Base-by-base conservation (phyloP, 306 rosid species). In the Vachellia collinsii region DNA sequence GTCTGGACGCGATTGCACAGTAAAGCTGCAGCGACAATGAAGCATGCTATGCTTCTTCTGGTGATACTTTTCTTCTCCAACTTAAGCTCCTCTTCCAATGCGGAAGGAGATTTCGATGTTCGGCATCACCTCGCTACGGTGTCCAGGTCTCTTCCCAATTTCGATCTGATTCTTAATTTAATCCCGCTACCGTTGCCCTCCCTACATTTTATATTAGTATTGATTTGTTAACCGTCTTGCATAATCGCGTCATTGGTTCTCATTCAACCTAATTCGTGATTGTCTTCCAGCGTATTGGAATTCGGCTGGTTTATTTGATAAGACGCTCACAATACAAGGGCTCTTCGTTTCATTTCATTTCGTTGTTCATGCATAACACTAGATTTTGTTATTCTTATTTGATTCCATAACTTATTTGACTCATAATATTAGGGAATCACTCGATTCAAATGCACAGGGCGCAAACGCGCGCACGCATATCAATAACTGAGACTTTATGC, bases 51-150 rank as follows among this genome's bases (percentile, higher is more conserved):
- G 68, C 48, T 71, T 74, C 46, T 77, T 50, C 17, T 79, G 62
- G 62, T 87, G 72, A 73, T 89, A 3, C 1, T 85, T 0, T 68
- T 85, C 38, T 73, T 87, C 6, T 83, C 75, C 0, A 5, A 65
- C 0, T 66, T 88, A 19, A 56, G 50, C 58, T 51, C 7, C 38
- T 10, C 17, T 72, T 89, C 88, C 3, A 67, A 63, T 68, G 90
- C 90, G 6, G 88, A 81, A 70, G 88, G 82, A 62, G 44, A 84
- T 74, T 95, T 95, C 46, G 93, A 86, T 77, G 94, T 95, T 74
- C 88, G 91, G 58, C 73, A 88, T 43, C 97, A 90, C 74, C 93
- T 95, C 17, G 91, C 97, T 14, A 90, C 97, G 6, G 97, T 88
- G 9, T 76, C 99, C 85, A 91, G 97, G 99, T 90, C 25, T 63